Evolutionary conservation across 371 early-diverging fungal species (phyloP), one percentile per base, ranked within the genome.

Genomic region (Rhizopus delemar): DNA sequence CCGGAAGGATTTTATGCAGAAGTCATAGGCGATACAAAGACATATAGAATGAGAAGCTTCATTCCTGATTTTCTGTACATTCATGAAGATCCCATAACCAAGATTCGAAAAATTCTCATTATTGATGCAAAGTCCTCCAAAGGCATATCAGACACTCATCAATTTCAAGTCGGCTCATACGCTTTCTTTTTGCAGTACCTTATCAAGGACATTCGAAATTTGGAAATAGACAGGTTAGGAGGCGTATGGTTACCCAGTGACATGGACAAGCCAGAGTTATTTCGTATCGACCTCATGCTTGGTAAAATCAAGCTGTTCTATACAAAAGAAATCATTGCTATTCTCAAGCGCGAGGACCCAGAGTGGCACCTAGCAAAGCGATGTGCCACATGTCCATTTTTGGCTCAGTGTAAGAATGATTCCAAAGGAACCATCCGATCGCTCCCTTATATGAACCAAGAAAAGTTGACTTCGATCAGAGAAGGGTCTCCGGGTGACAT

Each of bases 151-250:
- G 60, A 66, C 8, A 73, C 75, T 8, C 84, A 83, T 52, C 80
- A 81, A 71, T 75, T 83, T 48, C 84, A 83, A 77, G 84, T 83
- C 0, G 70, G 77, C 0, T 63, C 78, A 0, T 83, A 83, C 56
- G 77, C 77, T 0, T 77, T 74, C 50, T 72, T 81, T 29, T 45
- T 83, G 8, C 57, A 59, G 8, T 77, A 78, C 29, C 53, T 80
- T 8, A 66, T 78, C 32, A 67, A 61, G 9, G 71, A 75, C 45
- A 66, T 80, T 12, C 67, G 65, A 8, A 66, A 73, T 32, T n/a
- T 83, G 0, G 77, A 78, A 45, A 52, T 83, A 0, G 77, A 80
- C 34, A 29, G 41, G 5, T 46, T 63, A 2, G 84, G 84, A 4
- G 81, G 80, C 0, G 77, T 83, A 16, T 78, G 75, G 78, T 52